Base-by-base conservation (phyloP, 2,329 filamentous ascomycete species). In the Metarhizium album region DNA sequence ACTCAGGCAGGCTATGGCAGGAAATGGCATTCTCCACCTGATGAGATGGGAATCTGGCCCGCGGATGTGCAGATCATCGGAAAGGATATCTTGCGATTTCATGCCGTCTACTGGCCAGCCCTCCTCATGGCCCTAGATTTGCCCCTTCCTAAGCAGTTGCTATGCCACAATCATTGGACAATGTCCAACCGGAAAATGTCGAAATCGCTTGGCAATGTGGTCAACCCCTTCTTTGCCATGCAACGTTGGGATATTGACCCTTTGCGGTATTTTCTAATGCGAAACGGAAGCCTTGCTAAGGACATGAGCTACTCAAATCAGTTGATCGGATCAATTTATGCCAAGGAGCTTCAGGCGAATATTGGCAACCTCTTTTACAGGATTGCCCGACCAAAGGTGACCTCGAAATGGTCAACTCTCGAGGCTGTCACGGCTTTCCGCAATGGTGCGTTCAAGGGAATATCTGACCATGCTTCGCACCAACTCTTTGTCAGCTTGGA, bases 41-140 rank as follows among this genome's bases (percentile, higher is more conserved):
- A 86, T 53, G 66, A 73, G 14, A 71, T 70, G 20, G 77, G 78
- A 47, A 82, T 87, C 23, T 98, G 93, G 91, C 93, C 93, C 4
- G 88, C 89, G 8, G 84, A 98, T 65, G 77, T 93, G 18, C 93
- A 98, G 45, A 82, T 98, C 24, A 84, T 98, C 50, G 93, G 93
- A 46, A 98, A 98, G 68, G 93, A 98, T 65, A 98, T 98, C 57
- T 75, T 95, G 52, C 85, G 90, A 18, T 98, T 98, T 67, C 94
- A 98, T 65, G 91, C 88, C 67, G 84, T 98, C 46, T 98, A 98
- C 73, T 98, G 94, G 93, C 93, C 93, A 0, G 93, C 93, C 3
- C 86, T 98, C 59, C 81, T 98, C 16, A 85, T 98, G 77, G 91
- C 93, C 1, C 73, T 96, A 14, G 83, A 84, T 48, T 74, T 97